These are phyloP conservation scores for Leccinum uliginosum DNA, from an alignment of 768 basidiomycete species.

Conservation along the genomic window DNA sequence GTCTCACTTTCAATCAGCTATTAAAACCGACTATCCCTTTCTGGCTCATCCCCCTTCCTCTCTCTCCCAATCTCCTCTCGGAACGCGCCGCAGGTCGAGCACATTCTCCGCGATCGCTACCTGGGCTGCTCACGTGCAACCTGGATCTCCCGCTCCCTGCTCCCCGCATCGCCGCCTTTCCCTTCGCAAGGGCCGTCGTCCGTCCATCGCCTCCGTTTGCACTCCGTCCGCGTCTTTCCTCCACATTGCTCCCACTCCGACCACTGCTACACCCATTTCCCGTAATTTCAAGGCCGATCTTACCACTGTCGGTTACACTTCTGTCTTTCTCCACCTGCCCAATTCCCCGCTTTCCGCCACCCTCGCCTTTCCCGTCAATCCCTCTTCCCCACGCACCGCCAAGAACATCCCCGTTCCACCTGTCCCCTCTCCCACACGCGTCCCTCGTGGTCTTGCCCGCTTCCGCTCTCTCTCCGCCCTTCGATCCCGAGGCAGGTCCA, in stretches of 20 bases:
- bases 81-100: slow-evolving; percentile 35
- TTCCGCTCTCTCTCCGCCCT: slow-evolving; percentile 53
- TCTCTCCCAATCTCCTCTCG: slow-evolving; percentile 24
- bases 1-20: slow-evolving; percentile 1
- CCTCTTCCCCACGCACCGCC: slow-evolving; percentile 1
- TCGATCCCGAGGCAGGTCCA: slow-evolving; percentile 36
- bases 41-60: slow-evolving; percentile 38
- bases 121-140: slow-evolving; percentile 66
- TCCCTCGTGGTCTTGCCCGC: slow-evolving; percentile 35
- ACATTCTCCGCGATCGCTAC: slow-evolving; percentile 48
- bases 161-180: slow-evolving; percentile 38
- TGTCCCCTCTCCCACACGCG: slow-evolving; percentile 9
- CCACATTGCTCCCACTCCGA: slow-evolving; percentile 39
- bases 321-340: slow-evolving; percentile 58
- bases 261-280: slow-evolving; percentile 39
- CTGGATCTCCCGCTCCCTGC: slow-evolving; percentile 55
- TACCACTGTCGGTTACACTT: slow-evolving; percentile 59
- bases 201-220: slow-evolving; percentile 38
- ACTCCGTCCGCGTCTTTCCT: slow-evolving; percentile 46
- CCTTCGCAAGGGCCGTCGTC: slow-evolving; percentile 24
- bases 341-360: slow-evolving; percentile 38
- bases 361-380: slow-evolving; percentile 7
- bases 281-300: slow-evolving; percentile 52
- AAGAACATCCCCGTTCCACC: slow-evolving; percentile 19
- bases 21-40: slow-evolving; percentile 35